Conservation (phyloP, 805 yeast genomes). For the Cyberlindnera meyerae region DNA sequence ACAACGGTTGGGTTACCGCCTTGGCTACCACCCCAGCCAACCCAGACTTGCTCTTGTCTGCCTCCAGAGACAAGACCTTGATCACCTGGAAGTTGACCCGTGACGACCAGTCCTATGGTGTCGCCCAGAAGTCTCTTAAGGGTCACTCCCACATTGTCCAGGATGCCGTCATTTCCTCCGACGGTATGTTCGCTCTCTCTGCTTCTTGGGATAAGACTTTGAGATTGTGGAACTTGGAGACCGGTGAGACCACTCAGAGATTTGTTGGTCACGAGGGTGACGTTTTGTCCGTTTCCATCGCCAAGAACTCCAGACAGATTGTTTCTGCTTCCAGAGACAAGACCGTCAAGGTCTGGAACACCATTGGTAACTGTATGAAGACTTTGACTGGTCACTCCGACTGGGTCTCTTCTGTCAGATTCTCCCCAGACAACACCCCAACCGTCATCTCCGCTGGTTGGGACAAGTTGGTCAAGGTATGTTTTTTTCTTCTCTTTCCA, state of each 20-base stretch:
- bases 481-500: conserved; percentile 39
- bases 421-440: conserved; percentile 79
- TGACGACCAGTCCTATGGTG: conserved; percentile 96
- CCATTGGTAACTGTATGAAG: conserved; percentile 94
- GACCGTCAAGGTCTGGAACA: conserved; percentile 99
- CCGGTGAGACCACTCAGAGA: conserved; percentile 91
- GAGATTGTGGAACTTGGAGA: conserved; percentile 95
- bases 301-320: conserved; percentile 94
- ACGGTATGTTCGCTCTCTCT: conserved; percentile 95
- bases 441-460: conserved; percentile 96
- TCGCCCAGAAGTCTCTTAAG: conserved; percentile 92
- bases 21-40: conserved; percentile 96
- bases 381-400: conserved; percentile 94
- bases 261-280: conserved; percentile 98
- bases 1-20: conserved; percentile 97
- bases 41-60: conserved; percentile 97
- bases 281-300: conserved; percentile 94
- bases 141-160: conserved; percentile 99
- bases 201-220: conserved; percentile 99
- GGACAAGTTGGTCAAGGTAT: conserved; percentile 98
- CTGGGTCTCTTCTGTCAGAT: conserved; percentile 98
- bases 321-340: conserved; percentile 99
- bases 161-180: conserved; percentile 96
- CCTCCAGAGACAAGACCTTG: conserved; percentile 97
- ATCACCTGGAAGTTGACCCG: conserved; percentile 97